Evolutionary conservation across 345 rosid genomes (phyloP).

Genomic region (Syzygium grande): DNA sequence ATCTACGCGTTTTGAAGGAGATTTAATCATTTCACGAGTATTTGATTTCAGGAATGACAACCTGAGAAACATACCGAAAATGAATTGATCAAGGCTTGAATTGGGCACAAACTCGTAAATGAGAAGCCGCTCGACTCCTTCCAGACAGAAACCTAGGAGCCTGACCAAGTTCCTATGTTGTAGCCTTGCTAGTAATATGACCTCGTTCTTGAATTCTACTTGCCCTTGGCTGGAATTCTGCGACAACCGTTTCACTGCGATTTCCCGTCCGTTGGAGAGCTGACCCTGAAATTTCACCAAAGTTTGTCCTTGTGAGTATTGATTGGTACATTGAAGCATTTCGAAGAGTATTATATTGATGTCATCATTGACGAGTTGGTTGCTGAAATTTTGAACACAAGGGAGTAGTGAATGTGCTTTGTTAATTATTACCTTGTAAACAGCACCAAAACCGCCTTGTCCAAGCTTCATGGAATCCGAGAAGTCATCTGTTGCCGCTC

Average conservation of each 20-base stretch:
- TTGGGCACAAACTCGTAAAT: constrained; percentile 41
- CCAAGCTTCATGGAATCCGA: constrained; percentile 20
- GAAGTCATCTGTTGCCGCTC: constrained; percentile 12
- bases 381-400: too few species aligned
- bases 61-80: constrained; percentile 12
- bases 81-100: constrained; percentile 24
- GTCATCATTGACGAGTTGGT: not conserved
- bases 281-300: constrained; percentile 2
- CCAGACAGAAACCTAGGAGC: constrained; percentile 33
- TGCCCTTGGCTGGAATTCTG: constrained; percentile 26
- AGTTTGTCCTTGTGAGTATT: not conserved
- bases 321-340: not conserved
- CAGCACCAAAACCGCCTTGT: constrained; percentile 16
- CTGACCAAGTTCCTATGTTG: constrained; percentile 32
- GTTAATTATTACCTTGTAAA: constrained; percentile 2
- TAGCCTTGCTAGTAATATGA: constrained; percentile 26
- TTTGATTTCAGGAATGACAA: not conserved
- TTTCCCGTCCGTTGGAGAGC: constrained; percentile 7
- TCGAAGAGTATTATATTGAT: not conserved
- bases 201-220: constrained; percentile 31
- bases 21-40: not conserved
- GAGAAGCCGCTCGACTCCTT: constrained; percentile 28
- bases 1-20: constrained; percentile 3
- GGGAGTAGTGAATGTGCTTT: not conserved
- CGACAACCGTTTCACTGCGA: constrained; percentile 28